Evolutionary conservation across 148 eudicot genomes (phyloP).

Genomic region (Spergularia marina): DNA sequence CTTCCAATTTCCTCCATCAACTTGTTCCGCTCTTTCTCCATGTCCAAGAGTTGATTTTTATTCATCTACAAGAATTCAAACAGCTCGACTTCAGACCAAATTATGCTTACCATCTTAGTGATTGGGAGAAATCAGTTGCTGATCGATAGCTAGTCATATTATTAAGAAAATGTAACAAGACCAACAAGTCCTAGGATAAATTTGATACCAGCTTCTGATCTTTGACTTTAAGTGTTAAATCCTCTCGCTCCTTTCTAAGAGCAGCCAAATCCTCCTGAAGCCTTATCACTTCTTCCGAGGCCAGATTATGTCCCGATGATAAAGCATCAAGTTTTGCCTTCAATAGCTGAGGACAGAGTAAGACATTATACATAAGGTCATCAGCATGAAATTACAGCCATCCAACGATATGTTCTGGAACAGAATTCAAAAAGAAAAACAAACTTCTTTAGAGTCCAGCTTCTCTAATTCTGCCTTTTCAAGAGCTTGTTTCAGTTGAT

Average conservation of each 20-base stretch:
- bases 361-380: background rate
- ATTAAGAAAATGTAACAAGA: conserved; percentile 14
- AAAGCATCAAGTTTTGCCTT: conserved; percentile 38
- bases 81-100: conserved; percentile 8
- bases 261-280: conserved; percentile 46
- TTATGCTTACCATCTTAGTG: background rate
- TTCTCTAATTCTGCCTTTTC: conserved; percentile 39
- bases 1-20: conserved; percentile 36
- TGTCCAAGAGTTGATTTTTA: conserved; percentile 32
- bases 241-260: conserved; percentile 48
- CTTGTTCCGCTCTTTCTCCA: conserved; percentile 39
- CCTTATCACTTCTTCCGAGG: conserved; percentile 46
- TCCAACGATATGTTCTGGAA: conserved; percentile 2
- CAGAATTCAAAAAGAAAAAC: conserved; percentile 13
- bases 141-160: background rate
- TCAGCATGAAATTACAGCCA: background rate
- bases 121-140: background rate
- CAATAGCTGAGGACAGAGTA: conserved; percentile 28
- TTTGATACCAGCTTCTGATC: conserved; percentile 32
- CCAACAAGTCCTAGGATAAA: conserved; percentile 41
- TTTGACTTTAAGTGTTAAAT: conserved; percentile 29
- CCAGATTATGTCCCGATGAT: conserved; percentile 35
- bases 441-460: conserved; percentile 46
- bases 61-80: conserved; percentile 21
- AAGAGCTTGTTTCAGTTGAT: conserved; percentile 50